A percentile compares a stretch with the other conserved stretches of the same genome.
phyloP scores from a whole-genome alignment of 148 eudicot genomes.

The Salicornia ramosissima region DNA sequence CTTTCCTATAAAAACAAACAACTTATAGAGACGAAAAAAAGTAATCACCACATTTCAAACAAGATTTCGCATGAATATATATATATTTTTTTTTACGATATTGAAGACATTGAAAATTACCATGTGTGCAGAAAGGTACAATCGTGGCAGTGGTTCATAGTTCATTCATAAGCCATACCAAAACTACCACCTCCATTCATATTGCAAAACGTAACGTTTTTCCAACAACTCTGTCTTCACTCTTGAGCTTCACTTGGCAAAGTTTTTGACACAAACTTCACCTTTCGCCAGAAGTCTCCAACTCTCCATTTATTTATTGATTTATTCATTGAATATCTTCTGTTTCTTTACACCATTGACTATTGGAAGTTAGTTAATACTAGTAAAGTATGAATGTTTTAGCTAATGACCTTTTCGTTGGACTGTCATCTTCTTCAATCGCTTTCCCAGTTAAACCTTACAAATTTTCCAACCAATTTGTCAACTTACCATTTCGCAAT shows the following conservation, averaged over 20 bases:
- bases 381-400: constrained; percentile 17
- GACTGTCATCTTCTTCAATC: constrained; percentile 8
- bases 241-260: neutral
- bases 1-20: too few relatives aligned
- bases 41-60: too few relatives aligned
- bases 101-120: too few relatives aligned
- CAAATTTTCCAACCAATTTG: constrained; percentile 4
- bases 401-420: constrained; percentile 9
- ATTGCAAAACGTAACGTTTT: neutral
- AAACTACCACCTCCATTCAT: neutral
- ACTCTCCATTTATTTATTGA: neutral
- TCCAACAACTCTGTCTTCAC: neutral
- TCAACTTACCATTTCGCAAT: constrained; percentile 2
- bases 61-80: too few relatives aligned
- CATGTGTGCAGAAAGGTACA: too few relatives aligned
- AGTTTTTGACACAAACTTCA: neutral
- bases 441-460: neutral
- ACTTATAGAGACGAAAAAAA: too few relatives aligned
- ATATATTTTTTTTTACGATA: too few relatives aligned
- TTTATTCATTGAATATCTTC: neutral
- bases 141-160: too few relatives aligned
- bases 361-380: too few relatives aligned
- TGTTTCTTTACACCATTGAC: too few relatives aligned
- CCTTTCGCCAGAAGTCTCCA: neutral
- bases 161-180: too few relatives aligned